A percentile compares a stretch with the other conserved stretches of the same genome.
Conservation (phyloP, 139 green algal species). For the Microglena sp. region DNA sequence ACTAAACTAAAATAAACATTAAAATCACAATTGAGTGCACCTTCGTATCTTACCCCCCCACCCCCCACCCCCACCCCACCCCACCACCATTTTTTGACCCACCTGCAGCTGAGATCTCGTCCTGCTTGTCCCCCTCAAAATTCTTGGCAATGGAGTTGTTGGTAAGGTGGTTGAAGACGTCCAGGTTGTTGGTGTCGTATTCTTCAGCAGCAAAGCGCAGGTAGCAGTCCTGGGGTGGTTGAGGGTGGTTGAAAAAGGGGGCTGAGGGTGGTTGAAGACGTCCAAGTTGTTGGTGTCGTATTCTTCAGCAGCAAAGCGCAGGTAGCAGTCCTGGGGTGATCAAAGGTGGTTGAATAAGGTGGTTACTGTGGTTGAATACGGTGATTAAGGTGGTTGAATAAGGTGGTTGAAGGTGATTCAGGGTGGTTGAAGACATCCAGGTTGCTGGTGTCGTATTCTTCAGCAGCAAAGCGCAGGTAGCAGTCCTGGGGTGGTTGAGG, state of each 20-base stretch:
- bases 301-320: slow-evolving; percentile 43
- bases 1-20: too few relatives aligned
- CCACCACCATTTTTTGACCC: neutral
- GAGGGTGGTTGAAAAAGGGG: slow-evolving; percentile 3
- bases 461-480: slow-evolving; percentile 40
- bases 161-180: slow-evolving; percentile 49
- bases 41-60: neutral
- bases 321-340: slow-evolving; percentile 28
- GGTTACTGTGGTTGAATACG: too few relatives aligned
- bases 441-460: slow-evolving; percentile 43
- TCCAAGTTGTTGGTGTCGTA: slow-evolving; percentile 45
- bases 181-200: slow-evolving; percentile 42
- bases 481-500: too few relatives aligned
- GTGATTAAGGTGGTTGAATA: too few relatives aligned
- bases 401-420: too few relatives aligned
- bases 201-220: slow-evolving; percentile 42
- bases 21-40: too few relatives aligned
- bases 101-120: slow-evolving; percentile 4
- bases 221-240: slow-evolving; percentile 26
- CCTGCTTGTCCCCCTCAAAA: slow-evolving; percentile 13
- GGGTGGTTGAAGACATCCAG: slow-evolving; percentile 50
- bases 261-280: slow-evolving; percentile 48
- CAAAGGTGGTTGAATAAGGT: neutral
- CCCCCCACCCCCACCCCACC: neutral
- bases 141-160: slow-evolving; percentile 54